Base-by-base conservation (phyloP, 345 rosid species). In the Streptanthus diversifolius region DNA sequence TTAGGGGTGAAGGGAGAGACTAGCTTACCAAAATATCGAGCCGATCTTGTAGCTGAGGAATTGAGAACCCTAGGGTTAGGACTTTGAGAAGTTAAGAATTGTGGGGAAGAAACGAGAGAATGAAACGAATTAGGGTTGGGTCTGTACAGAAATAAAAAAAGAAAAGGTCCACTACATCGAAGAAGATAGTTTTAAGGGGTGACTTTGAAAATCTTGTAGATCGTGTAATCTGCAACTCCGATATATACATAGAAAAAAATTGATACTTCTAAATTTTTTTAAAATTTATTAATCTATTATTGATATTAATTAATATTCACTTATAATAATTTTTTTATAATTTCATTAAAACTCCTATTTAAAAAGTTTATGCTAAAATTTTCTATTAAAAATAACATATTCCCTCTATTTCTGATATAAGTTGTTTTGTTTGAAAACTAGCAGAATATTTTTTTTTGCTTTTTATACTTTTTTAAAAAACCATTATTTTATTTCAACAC, bases 31-130 rank as follows among this genome's bases (percentile, higher is more conserved):
- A 25, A 12, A 25, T 25, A 24, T 24, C 10, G 18, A 47, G 53
- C 0, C 25, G 58, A 27, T 12, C 14, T 18, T 14, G 25, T 3
- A 3, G 3, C 3, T 27, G 1, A 2, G 1, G 30, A 3, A 4
- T 53, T 53, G 2, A 35, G 11, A 53, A 13, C 35, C 0, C 58
- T 14, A 53, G 58, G 58, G 58, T 53, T 53, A 27, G 35, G 58
- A 17, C 19, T 5, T 35, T 35, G 3, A 8, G 65, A 44, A 73
- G 57, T 33, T 64, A 58, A 73, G 77, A 73, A 57, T 64, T 55
- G 0, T 36, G 71, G 77, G 77, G 58, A 55, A 59, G 68, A 75
- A 66, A 74, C 78, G 66, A 57, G 61, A 74, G 60, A 37, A 27
- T 18, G 60, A 57, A 48, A 40, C 74, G 68, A 66, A 66, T 62